Percentiles rank a stretch among this genome's conserved stretches.
These are phyloP conservation scores for Epichloe amarillans DNA, from an alignment of 2,329 filamentous ascomycete species.

Conservation along the genomic window DNA sequence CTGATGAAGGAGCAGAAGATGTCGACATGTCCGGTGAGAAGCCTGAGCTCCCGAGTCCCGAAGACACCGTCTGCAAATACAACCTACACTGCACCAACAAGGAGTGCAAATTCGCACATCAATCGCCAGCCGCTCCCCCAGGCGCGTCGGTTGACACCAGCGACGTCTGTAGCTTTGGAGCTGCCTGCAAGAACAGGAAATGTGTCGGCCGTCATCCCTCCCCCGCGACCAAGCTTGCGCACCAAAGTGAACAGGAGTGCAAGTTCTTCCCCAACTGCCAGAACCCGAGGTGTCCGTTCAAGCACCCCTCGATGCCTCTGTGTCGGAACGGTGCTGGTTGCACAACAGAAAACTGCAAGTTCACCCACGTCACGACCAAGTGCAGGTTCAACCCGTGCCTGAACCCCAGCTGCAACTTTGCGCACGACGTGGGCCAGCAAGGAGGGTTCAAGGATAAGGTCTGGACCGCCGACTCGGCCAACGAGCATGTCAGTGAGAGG, in stretches of 20 bases:
- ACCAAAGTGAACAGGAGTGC: conserved; percentile 77
- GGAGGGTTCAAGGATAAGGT: conserved; percentile 79
- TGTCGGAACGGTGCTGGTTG: conserved; percentile 91
- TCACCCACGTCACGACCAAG: conserved; percentile 70
- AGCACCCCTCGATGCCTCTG: conserved; percentile 72
- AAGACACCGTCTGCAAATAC: conserved; percentile 71
- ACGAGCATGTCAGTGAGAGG: conserved; percentile 70
- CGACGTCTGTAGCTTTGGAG: conserved; percentile 73
- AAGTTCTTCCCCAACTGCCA: conserved; percentile 87
- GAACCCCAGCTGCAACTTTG: conserved; percentile 77
- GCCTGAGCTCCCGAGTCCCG: conserved; percentile 42
- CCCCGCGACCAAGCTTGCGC: conserved; percentile 64
- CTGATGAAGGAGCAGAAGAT: conserved; percentile 37
- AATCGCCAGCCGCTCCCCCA: conserved; percentile 81
- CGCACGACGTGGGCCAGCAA: conserved; percentile 82
- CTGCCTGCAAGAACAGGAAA: conserved; percentile 90
- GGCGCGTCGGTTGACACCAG: conserved; percentile 64
- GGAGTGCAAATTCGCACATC: conserved; percentile 87
- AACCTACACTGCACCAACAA: conserved; percentile 79
- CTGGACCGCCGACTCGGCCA: conserved; percentile 54
- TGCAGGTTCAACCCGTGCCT: conserved; percentile 90
- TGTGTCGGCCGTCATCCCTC: conserved; percentile 87
- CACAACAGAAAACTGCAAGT: conserved; percentile 69
- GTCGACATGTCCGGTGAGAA: conserved; percentile 45
- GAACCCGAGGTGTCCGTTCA: conserved; percentile 77